Percentiles rank a stretch among this genome's conserved stretches.
These are phyloP conservation scores for Calcarisporium arbuscula DNA, from an alignment of 2,329 filamentous ascomycete species.

Conservation along the genomic window DNA sequence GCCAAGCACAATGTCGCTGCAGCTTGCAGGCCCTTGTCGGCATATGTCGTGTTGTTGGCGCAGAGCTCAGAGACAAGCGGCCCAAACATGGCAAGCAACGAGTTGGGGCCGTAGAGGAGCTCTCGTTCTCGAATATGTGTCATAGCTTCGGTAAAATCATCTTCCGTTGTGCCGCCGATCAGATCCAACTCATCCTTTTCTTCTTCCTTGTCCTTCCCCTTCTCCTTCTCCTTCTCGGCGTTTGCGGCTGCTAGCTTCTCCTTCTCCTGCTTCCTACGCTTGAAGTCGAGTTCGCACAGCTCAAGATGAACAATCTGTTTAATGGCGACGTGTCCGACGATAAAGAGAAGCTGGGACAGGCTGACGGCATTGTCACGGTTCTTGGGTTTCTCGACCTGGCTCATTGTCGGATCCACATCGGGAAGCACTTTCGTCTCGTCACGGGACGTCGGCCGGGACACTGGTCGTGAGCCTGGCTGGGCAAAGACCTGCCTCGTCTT, in stretches of 20 bases:
- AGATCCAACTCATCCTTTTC: constrained; percentile 89
- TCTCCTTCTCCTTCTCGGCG: constrained; percentile 47
- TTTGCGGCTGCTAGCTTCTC: constrained; percentile 56
- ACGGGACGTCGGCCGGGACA: constrained; percentile 41
- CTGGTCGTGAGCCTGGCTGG: constrained; percentile 28
- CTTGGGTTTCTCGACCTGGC: constrained; percentile 35
- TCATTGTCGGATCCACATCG: constrained; percentile 26
- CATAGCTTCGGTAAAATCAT: constrained; percentile 86
- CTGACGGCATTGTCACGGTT: constrained; percentile 63
- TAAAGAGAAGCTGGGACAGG: constrained; percentile 86
- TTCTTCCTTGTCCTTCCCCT: constrained; percentile 47
- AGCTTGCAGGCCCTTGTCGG: constrained; percentile 82
- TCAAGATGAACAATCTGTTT: constrained; percentile 99
- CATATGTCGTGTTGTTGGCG: constrained; percentile 87
- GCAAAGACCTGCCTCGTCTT: constrained; percentile 80
- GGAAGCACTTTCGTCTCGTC: constrained; percentile 33
- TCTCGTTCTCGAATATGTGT: constrained; percentile 78
- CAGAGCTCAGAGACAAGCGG: constrained; percentile 91
- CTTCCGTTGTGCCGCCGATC: constrained; percentile 92
- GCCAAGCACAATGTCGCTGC: constrained; percentile 91
- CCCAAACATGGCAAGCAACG: constrained; percentile 83
- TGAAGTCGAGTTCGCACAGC: constrained; percentile 96
- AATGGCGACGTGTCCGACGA: constrained; percentile 93
- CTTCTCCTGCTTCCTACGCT: constrained; percentile 86
- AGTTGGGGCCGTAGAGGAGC: constrained; percentile 73